Conservation (phyloP, 1,284 basidiomycete genomes). For the Austroboletus novae-zelandiae region DNA sequence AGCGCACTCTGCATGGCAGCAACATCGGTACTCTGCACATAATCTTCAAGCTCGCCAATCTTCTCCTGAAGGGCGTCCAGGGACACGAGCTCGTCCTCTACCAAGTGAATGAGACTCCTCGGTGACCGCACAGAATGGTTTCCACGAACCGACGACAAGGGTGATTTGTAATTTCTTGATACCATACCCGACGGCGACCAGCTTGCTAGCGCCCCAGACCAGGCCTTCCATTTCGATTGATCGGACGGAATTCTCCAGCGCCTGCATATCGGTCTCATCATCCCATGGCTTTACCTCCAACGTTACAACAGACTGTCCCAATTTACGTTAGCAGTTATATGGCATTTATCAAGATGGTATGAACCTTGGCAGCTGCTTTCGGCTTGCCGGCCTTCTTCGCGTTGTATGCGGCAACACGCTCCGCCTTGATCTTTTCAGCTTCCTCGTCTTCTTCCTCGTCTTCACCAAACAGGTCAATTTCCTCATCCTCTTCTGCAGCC, state of each 20-base stretch:
- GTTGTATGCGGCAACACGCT: conserved; percentile 94
- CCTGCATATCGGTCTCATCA: conserved; percentile 96
- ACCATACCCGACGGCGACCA: conserved; percentile 94
- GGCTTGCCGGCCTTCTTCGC: conserved; percentile 93
- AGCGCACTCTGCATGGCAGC: conserved; percentile 85
- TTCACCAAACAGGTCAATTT: conserved; percentile 90
- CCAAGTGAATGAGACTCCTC: conserved; percentile 2
- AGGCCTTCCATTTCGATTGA: conserved; percentile 90
- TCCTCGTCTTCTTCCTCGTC: conserved; percentile 93
- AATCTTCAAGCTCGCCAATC: conserved; percentile 88
- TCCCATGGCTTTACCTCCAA: conserved; percentile 99
- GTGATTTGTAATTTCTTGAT: conserved; percentile 93
- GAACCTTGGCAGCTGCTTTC: conserved; percentile 85
- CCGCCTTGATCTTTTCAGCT: conserved; percentile 91
- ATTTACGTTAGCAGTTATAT: conserved; percentile 11
- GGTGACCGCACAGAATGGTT: neutral
- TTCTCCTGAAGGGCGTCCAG: conserved; percentile 93
- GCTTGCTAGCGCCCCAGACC: conserved; percentile 90
- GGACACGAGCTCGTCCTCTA: conserved; percentile 94
- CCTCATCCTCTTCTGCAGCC: conserved; percentile 86
- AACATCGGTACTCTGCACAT: conserved; percentile 92
- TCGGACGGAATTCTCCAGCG: conserved; percentile 81
- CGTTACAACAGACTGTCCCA: conserved; percentile 83
- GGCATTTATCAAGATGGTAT: conserved; percentile 21
- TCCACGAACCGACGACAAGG: conserved; percentile 81